Percentiles rank a stretch among this genome's conserved stretches.
Evolutionary conservation across 1,139 yeast genomes (phyloP).

Genomic region (Tardiomyces depauwii): DNA sequence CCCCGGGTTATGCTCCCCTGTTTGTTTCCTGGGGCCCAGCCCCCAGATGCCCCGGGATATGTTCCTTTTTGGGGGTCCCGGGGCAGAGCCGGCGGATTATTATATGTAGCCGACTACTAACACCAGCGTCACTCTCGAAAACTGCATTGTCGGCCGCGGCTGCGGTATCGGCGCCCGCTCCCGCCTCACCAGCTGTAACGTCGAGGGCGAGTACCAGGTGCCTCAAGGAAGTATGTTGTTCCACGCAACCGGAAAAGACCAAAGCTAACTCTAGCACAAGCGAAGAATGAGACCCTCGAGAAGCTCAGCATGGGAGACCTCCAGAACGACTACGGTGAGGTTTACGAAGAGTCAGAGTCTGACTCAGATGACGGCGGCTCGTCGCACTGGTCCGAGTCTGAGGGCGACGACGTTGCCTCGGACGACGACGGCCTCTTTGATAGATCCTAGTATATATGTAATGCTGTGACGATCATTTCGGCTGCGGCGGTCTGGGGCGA

Average conservation of each 20-base stretch:
- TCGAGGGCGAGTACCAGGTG: slow-evolving; percentile 70
- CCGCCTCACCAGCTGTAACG: slow-evolving; percentile 64
- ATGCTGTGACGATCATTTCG: too few species aligned
- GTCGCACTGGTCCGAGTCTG: slow-evolving; percentile 4
- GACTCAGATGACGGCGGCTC: slow-evolving; percentile 31
- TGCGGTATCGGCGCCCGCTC: slow-evolving; percentile 51
- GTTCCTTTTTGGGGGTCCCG: too few species aligned
- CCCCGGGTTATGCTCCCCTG: too few species aligned
- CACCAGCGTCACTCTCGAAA: slow-evolving; percentile 42
- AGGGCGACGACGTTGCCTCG: slow-evolving; percentile 1
- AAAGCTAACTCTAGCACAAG: slow-evolving; percentile 29
- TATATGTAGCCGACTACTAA: too few species aligned
- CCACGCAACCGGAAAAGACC: slow-evolving; percentile 18
- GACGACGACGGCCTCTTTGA: slow-evolving; percentile 4
- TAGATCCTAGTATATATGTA: background rate
- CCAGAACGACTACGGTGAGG: slow-evolving; percentile 13
- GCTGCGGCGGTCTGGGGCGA: too few species aligned
- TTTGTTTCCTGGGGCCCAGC: too few species aligned
- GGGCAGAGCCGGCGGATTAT: too few species aligned
- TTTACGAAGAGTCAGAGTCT: slow-evolving; percentile 24
- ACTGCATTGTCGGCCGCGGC: slow-evolving; percentile 70
- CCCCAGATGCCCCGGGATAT: too few species aligned
- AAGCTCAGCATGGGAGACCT: slow-evolving; percentile 28
- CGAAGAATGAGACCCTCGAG: slow-evolving; percentile 78
- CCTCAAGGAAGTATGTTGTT: slow-evolving; percentile 23